Evolutionary conservation across 306 rosid species (phyloP), one percentile per base, ranked within the genome.

Genomic region (Cotoneaster glaucophyllus): DNA sequence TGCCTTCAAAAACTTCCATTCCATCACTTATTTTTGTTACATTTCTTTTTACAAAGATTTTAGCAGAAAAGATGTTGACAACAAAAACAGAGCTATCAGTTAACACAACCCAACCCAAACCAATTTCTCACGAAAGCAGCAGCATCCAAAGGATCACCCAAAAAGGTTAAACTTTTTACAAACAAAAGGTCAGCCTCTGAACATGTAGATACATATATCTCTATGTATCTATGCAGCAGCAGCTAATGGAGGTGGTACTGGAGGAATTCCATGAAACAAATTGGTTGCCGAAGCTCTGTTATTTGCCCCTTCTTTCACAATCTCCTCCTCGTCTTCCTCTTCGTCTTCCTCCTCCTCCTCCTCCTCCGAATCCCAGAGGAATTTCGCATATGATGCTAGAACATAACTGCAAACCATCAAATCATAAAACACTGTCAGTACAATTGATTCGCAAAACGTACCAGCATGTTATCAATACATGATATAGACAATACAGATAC

Each of bases 301-400:
- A 25, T 73, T 70, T 74, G 29, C 34, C 2, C 56, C 85, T 75
- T 80, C 84, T 70, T 54, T 76, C 61, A 71, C 81, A 37, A 59
- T 82, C 37, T 80, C 80, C 64, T 69, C 74, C 61, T 65, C 69
- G 31, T 57, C 81, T 28, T 81, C 87, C 3, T 81, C 78, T 15
- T 48, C 8, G 11, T 39, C 37, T 32, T 32, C 44, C 14, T 73
- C n/a, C n/a, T n/a, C 75, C 1, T 78, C 95, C 2, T 83, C 97
- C 63, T 88, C 98, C 62, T 84, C 91, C 3, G 93, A 86, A 61
- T 94, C 98, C 98, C 98, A 94, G 29, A 94, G 96, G 77, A 94
- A 91, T 69, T 76, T 87, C 32, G 98, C 98, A 37, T 91, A 91
- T 0, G 96, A 88, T 65, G 97, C 98, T 21, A 91, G 76, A 80